phyloP scores from a whole-genome alignment of 2,329 filamentous ascomycete species.

The Diplodia scrobiculata region DNA sequence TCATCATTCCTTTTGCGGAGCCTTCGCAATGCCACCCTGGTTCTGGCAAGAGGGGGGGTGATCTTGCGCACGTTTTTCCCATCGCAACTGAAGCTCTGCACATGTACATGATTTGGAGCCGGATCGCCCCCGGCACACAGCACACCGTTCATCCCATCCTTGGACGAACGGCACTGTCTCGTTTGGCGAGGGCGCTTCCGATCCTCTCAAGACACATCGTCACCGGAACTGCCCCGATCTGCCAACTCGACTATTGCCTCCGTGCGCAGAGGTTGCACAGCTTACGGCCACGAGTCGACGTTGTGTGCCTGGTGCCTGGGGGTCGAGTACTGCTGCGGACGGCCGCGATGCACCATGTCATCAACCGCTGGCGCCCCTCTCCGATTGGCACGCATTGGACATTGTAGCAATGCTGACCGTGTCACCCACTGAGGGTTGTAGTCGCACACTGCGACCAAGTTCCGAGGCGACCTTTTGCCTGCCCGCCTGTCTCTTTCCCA shows the following conservation, averaged over 20 bases:
- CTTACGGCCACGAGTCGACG: slow-evolving; percentile 22
- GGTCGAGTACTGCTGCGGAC: slow-evolving; percentile 6
- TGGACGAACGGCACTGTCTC: slow-evolving; percentile 2
- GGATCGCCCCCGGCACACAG: slow-evolving; percentile 9
- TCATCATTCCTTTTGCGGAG: slow-evolving; percentile 26
- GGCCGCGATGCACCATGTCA: slow-evolving; percentile 15
- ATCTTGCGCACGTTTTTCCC: slow-evolving; percentile 14
- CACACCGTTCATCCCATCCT: slow-evolving; percentile 5
- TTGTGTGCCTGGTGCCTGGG: slow-evolving; percentile 25
- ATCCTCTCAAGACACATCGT: not conserved
- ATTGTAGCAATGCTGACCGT: slow-evolving; percentile 23
- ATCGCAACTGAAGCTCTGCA: not conserved
- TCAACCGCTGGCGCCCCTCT: slow-evolving; percentile 15
- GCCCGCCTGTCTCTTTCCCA: slow-evolving; percentile 22
- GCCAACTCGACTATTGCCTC: slow-evolving; percentile 8
- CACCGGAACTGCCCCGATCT: not conserved
- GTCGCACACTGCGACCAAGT: slow-evolving; percentile 20
- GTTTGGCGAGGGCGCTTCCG: not conserved
- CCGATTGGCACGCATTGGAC: slow-evolving; percentile 18
- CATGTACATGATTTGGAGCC: not conserved
- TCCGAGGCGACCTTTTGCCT: slow-evolving; percentile 13
- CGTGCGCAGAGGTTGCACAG: slow-evolving; percentile 8
- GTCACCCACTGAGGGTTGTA: slow-evolving; percentile 17
- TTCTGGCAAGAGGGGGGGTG: not conserved
- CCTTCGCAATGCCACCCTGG: slow-evolving; percentile 3